Evolutionary conservation across 108 stramenopile species (phyloP), one percentile per base, ranked within the genome.

Genomic region (Cylindrotheca fusiformis): DNA sequence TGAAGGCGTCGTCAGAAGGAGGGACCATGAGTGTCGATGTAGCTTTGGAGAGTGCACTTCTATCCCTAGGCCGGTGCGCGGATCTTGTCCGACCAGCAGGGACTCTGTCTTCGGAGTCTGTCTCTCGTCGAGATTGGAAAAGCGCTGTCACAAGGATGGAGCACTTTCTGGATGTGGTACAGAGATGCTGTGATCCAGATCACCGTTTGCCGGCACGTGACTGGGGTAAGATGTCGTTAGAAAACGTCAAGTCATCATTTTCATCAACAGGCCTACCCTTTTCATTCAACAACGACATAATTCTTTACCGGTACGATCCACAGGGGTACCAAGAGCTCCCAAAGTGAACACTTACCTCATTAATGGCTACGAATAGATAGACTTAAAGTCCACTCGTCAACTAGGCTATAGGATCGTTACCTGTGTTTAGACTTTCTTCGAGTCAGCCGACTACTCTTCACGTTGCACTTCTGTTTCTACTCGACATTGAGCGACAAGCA

Each of bases 11-110:
- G 44, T 65, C 46, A 26, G 48, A 48, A 10, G 69, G 58, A 28
- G 75, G 74, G 32, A 55, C 75, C 54, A 60, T 79, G 54, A 80
- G 77, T 55, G 68, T 79, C 23, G 80, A 85, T 25, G 82, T 86
- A 1, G 65, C 83, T n/a, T 55, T 92, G 31, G 91, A 92, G 61
- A 76, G 84, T 18, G 87, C 87, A 3, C 48, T 88, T 25, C 56
- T 88, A 24, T 79, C 77, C 12, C 44, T 92, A 48, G 91, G 91
- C 2, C 57, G 87, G 58, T 88, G 87, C 53, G 63, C 82, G 23
- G 91, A 92, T 63, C 31, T 92, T 25, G 84, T 92, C 0, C 79
- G 84, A 26, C 91, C 91, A 10, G 91, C 91, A 3, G 87, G 91
- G 20, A 63, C 52, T 17, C 59, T 87, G 32, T 71, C 83, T 20